Evolutionary conservation across 2,329 filamentous ascomycete species (phyloP).

Genomic region (Pestalotiopsis sp.): DNA sequence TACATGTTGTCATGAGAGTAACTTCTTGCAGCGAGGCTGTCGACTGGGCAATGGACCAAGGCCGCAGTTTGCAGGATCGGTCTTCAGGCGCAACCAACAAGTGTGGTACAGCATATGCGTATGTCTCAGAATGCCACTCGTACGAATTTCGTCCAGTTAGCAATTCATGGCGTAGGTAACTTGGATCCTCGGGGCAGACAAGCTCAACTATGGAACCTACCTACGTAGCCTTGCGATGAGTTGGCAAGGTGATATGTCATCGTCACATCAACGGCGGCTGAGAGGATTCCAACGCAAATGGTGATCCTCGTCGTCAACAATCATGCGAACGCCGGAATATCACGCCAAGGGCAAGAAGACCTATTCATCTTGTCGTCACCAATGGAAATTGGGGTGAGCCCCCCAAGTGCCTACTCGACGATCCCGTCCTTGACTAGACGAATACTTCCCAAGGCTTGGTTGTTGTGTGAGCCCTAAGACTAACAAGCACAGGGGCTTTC

Average conservation of each 20-base stretch:
- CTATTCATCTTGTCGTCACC: background rate
- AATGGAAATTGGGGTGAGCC: background rate
- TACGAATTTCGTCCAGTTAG: background rate
- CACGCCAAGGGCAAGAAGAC: conserved; percentile 1
- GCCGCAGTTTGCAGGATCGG: background rate
- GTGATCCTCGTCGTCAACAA: background rate
- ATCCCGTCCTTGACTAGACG: background rate
- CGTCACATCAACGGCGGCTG: background rate
- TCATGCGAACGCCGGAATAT: background rate
- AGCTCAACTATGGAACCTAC: background rate
- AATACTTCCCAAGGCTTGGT: background rate
- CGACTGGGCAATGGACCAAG: background rate
- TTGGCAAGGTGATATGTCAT: background rate
- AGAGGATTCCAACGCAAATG: background rate
- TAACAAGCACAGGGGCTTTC: background rate
- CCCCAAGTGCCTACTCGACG: background rate
- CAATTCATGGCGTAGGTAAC: background rate
- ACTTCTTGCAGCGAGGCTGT: background rate
- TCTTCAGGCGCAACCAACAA: background rate
- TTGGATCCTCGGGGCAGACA: background rate
- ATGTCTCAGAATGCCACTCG: background rate
- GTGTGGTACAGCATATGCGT: background rate
- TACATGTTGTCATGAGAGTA: background rate
- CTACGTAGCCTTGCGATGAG: background rate
- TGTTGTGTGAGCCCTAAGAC: background rate